A percentile compares a stretch with the other conserved stretches of the same genome.
Evolutionary conservation across 805 yeast species (phyloP).

Genomic region (Sungouiella blattae): DNA sequence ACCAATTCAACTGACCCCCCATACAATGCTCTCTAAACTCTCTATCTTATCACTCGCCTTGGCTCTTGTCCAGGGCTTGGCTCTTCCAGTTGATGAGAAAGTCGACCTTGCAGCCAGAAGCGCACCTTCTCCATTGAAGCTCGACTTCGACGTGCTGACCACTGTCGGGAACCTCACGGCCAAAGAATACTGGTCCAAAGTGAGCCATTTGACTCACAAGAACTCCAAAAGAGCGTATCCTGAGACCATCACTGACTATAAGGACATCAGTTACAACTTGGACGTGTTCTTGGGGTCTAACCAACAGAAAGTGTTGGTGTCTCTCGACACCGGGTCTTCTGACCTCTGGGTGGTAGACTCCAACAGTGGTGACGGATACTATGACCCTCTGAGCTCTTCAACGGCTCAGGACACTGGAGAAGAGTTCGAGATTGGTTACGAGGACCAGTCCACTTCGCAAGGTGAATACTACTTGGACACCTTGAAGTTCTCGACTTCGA

Average conservation of each 20-base stretch:
- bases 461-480: slow-evolving; percentile 12
- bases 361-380: background rate
- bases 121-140: slow-evolving; percentile 7
- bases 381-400: slow-evolving; percentile 2
- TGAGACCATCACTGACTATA: too few relatives aligned
- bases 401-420: slow-evolving; percentile 6
- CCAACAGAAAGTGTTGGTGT: slow-evolving; percentile 20
- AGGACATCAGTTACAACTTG: slow-evolving; percentile 11
- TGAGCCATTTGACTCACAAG: too few relatives aligned
- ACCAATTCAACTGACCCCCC: too few relatives aligned
- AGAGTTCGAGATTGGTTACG: slow-evolving; percentile 7
- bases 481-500: slow-evolving; percentile 2
- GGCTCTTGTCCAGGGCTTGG: too few relatives aligned
- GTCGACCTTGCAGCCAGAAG: too few relatives aligned
- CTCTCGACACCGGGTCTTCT: slow-evolving; percentile 41
- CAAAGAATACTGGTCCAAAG: slow-evolving; percentile 4
- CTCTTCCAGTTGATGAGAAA: too few relatives aligned
- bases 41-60: too few relatives aligned
- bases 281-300: slow-evolving; percentile 12
- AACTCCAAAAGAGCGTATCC: slow-evolving; percentile 1
- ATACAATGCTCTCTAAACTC: too few relatives aligned
- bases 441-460: slow-evolving; percentile 4
- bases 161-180: slow-evolving; percentile 1
- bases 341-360: slow-evolving; percentile 33
- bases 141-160: slow-evolving; percentile 9